Conservation (phyloP, 2,329 filamentous ascomycete species). For the Leptodontidium sp. region DNA sequence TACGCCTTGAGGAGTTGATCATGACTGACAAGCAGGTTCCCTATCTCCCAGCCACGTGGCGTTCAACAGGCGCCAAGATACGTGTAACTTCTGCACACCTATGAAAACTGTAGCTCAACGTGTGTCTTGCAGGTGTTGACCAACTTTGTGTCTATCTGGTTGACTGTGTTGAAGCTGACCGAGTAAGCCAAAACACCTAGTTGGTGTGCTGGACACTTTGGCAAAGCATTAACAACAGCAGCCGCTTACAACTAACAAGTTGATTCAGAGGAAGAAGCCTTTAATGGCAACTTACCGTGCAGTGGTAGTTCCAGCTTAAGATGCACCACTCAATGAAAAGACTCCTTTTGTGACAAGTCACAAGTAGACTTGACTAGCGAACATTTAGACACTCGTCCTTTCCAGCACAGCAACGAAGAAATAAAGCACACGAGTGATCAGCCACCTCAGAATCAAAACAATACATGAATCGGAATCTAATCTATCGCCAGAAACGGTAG, state of each 20-base stretch:
- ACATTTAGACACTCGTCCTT: neutral
- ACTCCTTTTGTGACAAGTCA: neutral
- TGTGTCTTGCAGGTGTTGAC: neutral
- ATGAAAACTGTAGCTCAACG: no score
- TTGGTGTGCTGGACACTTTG: no score
- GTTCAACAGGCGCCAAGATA: neutral
- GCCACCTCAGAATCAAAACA: neutral
- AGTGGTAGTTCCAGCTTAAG: no score
- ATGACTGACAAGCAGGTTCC: neutral
- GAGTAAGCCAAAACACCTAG: no score
- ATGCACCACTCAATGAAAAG: no score
- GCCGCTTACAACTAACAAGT: no score
- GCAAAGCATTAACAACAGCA: no score
- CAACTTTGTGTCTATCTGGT: neutral
- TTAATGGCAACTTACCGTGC: no score
- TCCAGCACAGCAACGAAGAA: neutral
- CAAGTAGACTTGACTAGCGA: neutral
- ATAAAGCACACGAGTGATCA: neutral
- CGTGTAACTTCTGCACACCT: neutral
- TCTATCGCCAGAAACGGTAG: neutral
- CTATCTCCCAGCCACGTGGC: neutral
- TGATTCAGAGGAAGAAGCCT: no score
- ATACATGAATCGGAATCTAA: neutral
- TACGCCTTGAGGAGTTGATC: neutral
- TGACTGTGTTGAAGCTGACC: no score